Evolutionary conservation across 2,329 filamentous ascomycete species (phyloP).

Genomic region (Hypoxylon sp.): DNA sequence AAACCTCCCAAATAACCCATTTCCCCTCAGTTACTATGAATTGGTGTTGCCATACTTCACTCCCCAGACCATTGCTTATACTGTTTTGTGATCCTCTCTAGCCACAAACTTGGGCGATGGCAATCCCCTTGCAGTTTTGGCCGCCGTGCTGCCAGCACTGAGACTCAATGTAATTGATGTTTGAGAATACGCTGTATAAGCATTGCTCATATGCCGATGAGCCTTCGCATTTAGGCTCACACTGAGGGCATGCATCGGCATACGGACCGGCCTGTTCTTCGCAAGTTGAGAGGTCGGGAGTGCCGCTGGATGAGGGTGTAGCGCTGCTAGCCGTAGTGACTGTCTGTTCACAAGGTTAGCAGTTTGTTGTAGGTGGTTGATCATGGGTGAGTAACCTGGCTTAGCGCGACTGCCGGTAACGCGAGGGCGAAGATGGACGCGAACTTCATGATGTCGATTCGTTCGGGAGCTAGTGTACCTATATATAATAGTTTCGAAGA

Average conservation of each 20-base stretch:
- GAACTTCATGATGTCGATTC: conserved; percentile 42
- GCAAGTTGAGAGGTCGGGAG: conserved; percentile 41
- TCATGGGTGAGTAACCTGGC: conserved; percentile 37
- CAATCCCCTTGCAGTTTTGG: conserved; percentile 34
- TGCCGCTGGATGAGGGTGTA: conserved; percentile 22
- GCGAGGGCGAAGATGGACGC: conserved; percentile 36
- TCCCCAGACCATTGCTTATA: background rate
- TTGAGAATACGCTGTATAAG: conserved; percentile 41
- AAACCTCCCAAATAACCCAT: background rate
- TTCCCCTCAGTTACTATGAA: background rate
- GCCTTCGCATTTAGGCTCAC: conserved; percentile 36
- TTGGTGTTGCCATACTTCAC: background rate
- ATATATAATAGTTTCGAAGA: background rate
- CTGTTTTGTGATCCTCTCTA: background rate
- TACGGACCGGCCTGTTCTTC: conserved; percentile 39
- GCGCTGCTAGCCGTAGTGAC: conserved; percentile 31
- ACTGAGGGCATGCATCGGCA: conserved; percentile 37
- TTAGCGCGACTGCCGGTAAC: conserved; percentile 38
- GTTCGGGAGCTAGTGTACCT: background rate
- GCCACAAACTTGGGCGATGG: conserved; percentile 39
- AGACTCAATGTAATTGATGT: conserved; percentile 42
- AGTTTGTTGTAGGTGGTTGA: background rate
- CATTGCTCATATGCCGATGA: conserved; percentile 35
- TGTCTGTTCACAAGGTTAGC: background rate
- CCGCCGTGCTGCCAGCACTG: conserved; percentile 45